phyloP scores from a whole-genome alignment of 371 early-diverging fungal genomes.

The Syncephalastrum monosporum region DNA sequence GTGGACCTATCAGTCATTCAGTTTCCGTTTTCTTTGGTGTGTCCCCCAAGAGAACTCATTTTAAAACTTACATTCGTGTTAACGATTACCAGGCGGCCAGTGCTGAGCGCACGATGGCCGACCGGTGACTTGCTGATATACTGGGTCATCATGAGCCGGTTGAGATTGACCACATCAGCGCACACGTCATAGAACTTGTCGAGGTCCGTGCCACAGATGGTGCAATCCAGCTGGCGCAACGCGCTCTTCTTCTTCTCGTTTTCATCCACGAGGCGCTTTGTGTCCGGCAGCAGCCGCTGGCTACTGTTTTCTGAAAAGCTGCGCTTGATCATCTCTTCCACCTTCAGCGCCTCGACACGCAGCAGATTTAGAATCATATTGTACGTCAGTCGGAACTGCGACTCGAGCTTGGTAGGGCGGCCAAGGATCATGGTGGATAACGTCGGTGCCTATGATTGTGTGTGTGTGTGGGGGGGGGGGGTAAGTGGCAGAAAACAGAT shows the following conservation, averaged over 20 bases:
- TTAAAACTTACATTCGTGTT: conserved; percentile 55
- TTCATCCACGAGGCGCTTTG: conserved; percentile 60
- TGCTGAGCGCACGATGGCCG: conserved; percentile 61
- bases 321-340: conserved; percentile 98
- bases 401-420: conserved; percentile 86
- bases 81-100: conserved; percentile 75
- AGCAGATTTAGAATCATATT: conserved; percentile 98
- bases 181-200: conserved; percentile 71
- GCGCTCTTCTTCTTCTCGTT: conserved; percentile 57
- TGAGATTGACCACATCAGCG: conserved; percentile 54
- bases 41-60: too few species aligned
- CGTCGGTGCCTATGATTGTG: conserved; percentile 37
- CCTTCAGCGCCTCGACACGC: conserved; percentile 95
- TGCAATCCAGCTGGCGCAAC: conserved; percentile 73
- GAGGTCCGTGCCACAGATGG: conserved; percentile 81
- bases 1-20: conserved; percentile 36
- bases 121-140: conserved; percentile 57
- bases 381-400: conserved; percentile 98
- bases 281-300: conserved; percentile 80
- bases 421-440: conserved; percentile 84
- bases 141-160: conserved; percentile 58
- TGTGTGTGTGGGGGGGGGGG: too few species aligned
- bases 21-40: too few species aligned
- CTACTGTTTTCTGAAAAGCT: conserved; percentile 92
- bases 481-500: not conserved